phyloP scores from a whole-genome alignment of 2,329 filamentous ascomycete species.

The Paecilomyces sp. region DNA sequence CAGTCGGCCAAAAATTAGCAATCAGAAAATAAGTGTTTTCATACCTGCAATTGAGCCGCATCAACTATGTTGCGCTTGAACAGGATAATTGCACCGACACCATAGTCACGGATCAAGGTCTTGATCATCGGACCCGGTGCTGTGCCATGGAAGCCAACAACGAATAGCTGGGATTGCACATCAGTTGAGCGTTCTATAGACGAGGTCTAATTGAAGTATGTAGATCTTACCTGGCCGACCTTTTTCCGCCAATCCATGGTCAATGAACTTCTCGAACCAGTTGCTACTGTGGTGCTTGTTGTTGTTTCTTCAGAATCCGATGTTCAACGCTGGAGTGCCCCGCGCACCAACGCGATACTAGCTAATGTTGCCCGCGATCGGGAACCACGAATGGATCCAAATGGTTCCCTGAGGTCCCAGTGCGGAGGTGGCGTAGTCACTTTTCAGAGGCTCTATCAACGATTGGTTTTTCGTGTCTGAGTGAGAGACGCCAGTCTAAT shows the following conservation, averaged over 20 bases:
- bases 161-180: conserved; percentile 30
- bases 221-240: conserved; percentile 26
- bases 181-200: not conserved
- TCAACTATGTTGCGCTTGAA: conserved; percentile 36
- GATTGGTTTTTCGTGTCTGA: not conserved
- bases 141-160: conserved; percentile 37
- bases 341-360: not conserved
- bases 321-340: not conserved
- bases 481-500: not conserved
- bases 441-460: not conserved
- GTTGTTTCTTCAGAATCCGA: not conserved
- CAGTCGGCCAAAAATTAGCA: not conserved
- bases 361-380: not conserved
- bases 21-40: conserved; percentile 1
- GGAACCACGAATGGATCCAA: not conserved
- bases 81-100: conserved; percentile 35
- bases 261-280: not conserved
- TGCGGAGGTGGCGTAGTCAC: not conserved
- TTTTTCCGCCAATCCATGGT: conserved; percentile 16
- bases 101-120: conserved; percentile 34
- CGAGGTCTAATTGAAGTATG: not conserved
- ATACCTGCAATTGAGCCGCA: conserved; percentile 31
- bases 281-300: not conserved
- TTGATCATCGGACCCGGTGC: conserved; percentile 34
- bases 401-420: not conserved